Conservation (phyloP, 306 rosid species). For the Cicer pinnatifidum region DNA sequence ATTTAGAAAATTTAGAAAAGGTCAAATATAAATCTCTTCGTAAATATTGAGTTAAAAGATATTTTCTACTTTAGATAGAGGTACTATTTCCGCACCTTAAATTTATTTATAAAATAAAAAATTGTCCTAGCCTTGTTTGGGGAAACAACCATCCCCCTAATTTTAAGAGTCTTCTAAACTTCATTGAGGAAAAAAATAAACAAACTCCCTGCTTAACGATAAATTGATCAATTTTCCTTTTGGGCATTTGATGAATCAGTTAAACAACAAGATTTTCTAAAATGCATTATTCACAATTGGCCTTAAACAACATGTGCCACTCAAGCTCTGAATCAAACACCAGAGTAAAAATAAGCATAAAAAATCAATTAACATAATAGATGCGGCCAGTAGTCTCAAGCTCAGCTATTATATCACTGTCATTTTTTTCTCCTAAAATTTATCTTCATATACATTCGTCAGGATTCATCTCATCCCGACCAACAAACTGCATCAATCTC, state of each 20-base stretch:
- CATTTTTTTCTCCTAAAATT: constrained; percentile 1
- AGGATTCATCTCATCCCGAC: constrained; percentile 56
- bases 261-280: not conserved
- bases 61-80: too few relatives aligned
- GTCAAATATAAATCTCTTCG: too few relatives aligned
- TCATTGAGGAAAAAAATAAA: not conserved
- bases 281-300: not conserved
- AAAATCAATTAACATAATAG: not conserved
- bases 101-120: too few relatives aligned
- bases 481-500: constrained; percentile 93
- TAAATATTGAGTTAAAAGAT: too few relatives aligned
- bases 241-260: not conserved
- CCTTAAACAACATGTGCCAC: not conserved
- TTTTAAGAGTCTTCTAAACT: not conserved
- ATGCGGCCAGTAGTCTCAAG: constrained; percentile 3
- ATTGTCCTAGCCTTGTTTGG: not conserved
- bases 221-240: not conserved
- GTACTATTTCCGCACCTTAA: too few relatives aligned
- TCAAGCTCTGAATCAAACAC: constrained; percentile 26
- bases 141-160: not conserved
- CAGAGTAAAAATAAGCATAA: constrained; percentile 15
- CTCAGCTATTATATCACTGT: not conserved
- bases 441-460: not conserved
- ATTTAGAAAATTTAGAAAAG: too few relatives aligned
- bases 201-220: not conserved